Evolutionary conservation across 2,329 filamentous ascomycete genomes (phyloP).

Genomic region (Trichoderma oligosporum): DNA sequence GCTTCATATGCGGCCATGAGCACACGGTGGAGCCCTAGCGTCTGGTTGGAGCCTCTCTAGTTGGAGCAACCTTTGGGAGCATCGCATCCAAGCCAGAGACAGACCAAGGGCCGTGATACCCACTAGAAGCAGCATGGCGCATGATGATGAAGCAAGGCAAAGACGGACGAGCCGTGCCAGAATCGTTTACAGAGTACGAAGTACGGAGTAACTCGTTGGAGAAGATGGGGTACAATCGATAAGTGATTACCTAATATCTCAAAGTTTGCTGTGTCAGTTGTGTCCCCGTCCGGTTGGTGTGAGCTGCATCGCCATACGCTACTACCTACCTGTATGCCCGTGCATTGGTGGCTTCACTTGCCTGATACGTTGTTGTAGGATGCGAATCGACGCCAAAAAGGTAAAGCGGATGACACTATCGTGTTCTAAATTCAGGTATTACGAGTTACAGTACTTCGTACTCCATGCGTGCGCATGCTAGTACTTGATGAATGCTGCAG

Average conservation of each 20-base stretch:
- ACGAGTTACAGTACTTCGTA: no score
- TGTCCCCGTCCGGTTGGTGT: conserved; percentile 11
- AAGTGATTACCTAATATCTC: conserved; percentile 11
- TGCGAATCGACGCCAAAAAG: conserved; percentile 13
- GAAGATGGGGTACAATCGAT: conserved; percentile 16
- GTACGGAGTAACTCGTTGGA: no score
- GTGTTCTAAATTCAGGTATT: background rate
- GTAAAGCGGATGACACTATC: conserved; percentile 13
- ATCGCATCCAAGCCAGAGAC: background rate
- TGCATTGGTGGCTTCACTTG: conserved; percentile 14
- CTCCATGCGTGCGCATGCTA: no score
- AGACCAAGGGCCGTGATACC: conserved; percentile 19
- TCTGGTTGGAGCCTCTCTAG: conserved; percentile 24
- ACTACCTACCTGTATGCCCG: background rate
- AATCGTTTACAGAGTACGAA: background rate
- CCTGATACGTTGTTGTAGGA: conserved; percentile 12
- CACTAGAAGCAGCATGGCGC: conserved; percentile 14
- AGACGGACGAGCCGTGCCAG: background rate
- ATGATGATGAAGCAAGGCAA: conserved; percentile 16
- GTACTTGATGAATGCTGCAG: background rate
- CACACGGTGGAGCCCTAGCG: conserved; percentile 33
- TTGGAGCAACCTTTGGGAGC: conserved; percentile 22
- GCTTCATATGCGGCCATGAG: conserved; percentile 35
- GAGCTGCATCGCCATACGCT: background rate
- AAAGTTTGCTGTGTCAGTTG: background rate